phyloP scores from a whole-genome alignment of 164 flowering plant genomes.

The Tetrastigma voinierianum region DNA sequence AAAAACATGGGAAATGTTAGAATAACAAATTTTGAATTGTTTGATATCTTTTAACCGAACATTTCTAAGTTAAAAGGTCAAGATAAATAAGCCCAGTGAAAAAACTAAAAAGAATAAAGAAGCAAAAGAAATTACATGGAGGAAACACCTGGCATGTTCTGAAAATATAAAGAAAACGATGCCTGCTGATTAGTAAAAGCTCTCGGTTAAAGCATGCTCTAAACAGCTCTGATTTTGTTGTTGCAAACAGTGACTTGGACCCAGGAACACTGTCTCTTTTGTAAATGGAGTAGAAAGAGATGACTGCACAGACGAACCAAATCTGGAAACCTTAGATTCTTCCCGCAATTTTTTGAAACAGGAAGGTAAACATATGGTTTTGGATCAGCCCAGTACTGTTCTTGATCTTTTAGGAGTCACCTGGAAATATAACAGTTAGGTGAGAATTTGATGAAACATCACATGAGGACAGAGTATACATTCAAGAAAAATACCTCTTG shows the following conservation, averaged over 20 bases:
- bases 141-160: slow-evolving; percentile 75
- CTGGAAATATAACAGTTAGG: slow-evolving; percentile 32
- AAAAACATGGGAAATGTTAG: too few relatives aligned
- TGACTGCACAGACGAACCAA: slow-evolving; percentile 45
- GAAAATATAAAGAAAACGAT: slow-evolving; percentile 74
- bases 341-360: slow-evolving; percentile 62
- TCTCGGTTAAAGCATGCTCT: slow-evolving; percentile 68
- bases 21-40: too few relatives aligned
- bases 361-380: slow-evolving; percentile 64
- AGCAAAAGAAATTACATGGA: background rate
- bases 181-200: slow-evolving; percentile 54
- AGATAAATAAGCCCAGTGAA: background rate
- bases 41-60: too few relatives aligned
- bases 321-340: slow-evolving; percentile 56
- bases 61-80: too few relatives aligned
- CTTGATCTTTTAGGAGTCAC: slow-evolving; percentile 93
- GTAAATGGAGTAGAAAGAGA: slow-evolving; percentile 43
- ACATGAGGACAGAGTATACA: background rate
- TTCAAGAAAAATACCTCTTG: slow-evolving; percentile 65
- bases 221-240: slow-evolving; percentile 53
- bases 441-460: background rate
- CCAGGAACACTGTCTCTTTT: slow-evolving; percentile 49
- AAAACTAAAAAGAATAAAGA: background rate
- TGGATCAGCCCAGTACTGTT: slow-evolving; percentile 86
- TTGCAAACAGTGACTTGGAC: slow-evolving; percentile 51